Conservation (phyloP, 1,284 basidiomycete genomes). For the Moniliophthora roreri region DNA sequence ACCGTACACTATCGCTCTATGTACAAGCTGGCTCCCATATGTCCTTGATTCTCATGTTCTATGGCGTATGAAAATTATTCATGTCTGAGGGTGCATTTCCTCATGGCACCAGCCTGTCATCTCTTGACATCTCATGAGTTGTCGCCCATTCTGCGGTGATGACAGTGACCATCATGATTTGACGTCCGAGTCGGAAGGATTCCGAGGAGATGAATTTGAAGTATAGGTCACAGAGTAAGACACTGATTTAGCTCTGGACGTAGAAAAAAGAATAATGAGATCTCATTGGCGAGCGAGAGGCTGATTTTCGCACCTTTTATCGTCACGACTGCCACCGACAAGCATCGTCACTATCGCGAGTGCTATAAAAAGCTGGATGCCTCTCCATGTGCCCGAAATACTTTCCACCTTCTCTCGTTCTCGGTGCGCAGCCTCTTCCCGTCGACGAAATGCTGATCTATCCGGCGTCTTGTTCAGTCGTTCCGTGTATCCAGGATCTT, state of each 20-base stretch:
- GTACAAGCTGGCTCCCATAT: no score
- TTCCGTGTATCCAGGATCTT: background rate
- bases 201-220: no score
- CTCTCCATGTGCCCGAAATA: constrained; percentile 11
- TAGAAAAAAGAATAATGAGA: background rate
- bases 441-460: constrained; percentile 8
- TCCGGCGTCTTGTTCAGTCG: background rate
- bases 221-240: background rate
- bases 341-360: constrained; percentile 1
- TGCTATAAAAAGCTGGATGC: constrained; percentile 13
- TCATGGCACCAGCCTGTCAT: no score
- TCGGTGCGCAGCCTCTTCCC: constrained; percentile 9
- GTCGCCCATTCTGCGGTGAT: no score
- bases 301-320: background rate
- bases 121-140: no score
- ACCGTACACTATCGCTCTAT: no score
- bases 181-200: no score
- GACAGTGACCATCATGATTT: no score
- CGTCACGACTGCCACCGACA: background rate
- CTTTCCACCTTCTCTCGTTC: constrained; percentile 12
- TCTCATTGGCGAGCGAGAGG: background rate
- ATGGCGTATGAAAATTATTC: no score
- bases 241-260: background rate
- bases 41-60: no score
- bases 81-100: no score